Percentiles rank a stretch among this genome's conserved stretches.
These are phyloP conservation scores for Rhodosporidiobolus odoratus DNA, from an alignment of 768 basidiomycete species.

Conservation along the genomic window DNA sequence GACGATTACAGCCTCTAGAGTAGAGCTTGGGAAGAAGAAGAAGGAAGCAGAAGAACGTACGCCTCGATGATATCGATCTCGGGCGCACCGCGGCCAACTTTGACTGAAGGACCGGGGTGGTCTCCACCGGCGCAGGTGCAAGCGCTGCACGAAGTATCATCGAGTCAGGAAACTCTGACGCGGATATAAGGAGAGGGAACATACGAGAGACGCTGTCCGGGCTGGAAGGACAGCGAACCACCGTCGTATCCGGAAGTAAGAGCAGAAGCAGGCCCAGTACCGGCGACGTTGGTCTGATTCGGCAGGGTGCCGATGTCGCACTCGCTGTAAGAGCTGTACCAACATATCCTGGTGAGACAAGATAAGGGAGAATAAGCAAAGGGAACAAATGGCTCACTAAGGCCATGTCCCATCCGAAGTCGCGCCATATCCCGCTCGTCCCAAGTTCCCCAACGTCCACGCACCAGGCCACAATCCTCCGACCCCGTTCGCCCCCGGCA, in stretches of 20 bases:
- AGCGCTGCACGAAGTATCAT: conserved; percentile 42
- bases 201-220: conserved; percentile 74
- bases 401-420: conserved; percentile 68
- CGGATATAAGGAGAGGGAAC: background rate
- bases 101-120: conserved; percentile 75
- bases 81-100: conserved; percentile 68
- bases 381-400: too few species aligned
- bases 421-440: conserved; percentile 76
- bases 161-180: background rate
- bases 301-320: conserved; percentile 84
- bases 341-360: too few species aligned
- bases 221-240: conserved; percentile 64
- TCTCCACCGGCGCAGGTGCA: conserved; percentile 75
- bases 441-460: conserved; percentile 56
- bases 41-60: conserved; percentile 49
- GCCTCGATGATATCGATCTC: conserved; percentile 67
- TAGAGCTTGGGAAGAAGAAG: background rate
- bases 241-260: conserved; percentile 50
- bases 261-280: conserved; percentile 56
- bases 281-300: conserved; percentile 64
- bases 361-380: background rate
- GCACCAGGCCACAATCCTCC: conserved; percentile 16
- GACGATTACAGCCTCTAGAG: conserved; percentile 46
- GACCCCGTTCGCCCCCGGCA: conserved; percentile 30
- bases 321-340: conserved; percentile 64